These are phyloP conservation scores for Ceratopteris richardii DNA, from an alignment of 75 land plant genomes.

Conservation along the genomic window DNA sequence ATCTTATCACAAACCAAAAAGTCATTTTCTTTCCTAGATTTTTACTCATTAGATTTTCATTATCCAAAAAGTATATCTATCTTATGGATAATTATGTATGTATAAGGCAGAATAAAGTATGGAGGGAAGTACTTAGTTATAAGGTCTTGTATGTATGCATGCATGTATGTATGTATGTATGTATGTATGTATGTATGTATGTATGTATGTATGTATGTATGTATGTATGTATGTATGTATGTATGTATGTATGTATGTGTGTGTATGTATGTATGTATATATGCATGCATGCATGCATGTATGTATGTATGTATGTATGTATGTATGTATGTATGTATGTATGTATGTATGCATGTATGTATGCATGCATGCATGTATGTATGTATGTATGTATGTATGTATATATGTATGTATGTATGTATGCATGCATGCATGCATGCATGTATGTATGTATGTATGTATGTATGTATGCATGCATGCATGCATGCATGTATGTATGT, in stretches of 20 bases:
- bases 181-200: not conserved
- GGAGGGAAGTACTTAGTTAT: not conserved
- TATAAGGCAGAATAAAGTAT: not conserved
- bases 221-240: not conserved
- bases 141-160: not conserved
- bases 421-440: not conserved
- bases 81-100: not conserved
- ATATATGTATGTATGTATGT: not conserved
- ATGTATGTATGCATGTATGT: not conserved
- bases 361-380: not conserved
- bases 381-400: not conserved
- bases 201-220: not conserved
- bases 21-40: not conserved
- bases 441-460: not conserved
- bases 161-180: not conserved
- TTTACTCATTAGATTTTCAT: not conserved
- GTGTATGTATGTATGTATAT: no score
- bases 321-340: not conserved
- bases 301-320: not conserved
- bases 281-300: not conserved
- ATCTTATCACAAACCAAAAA: not conserved
- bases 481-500: not conserved
- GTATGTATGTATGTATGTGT: not conserved
- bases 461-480: not conserved
- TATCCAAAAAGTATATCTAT: not conserved